Evolutionary conservation across 2,329 filamentous ascomycete species (phyloP), one percentile per base, ranked within the genome.

Genomic region (Claviceps sp.): DNA sequence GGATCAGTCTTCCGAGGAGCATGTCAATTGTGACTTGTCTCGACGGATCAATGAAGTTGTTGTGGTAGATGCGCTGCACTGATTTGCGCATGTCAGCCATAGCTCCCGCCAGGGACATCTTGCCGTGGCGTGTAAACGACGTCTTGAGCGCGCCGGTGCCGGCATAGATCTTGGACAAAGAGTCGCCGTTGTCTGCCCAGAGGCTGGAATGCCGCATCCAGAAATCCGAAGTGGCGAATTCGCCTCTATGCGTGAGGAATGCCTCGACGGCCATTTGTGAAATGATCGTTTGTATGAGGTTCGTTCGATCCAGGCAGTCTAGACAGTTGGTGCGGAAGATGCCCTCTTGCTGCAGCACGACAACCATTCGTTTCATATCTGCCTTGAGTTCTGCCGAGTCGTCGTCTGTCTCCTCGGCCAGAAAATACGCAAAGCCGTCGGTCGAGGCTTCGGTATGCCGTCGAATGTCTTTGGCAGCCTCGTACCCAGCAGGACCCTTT

Each of bases 161-260:
- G 8, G 93, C 93, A 64, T 98, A 98, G 26, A 96, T 97, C 62
- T 88, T 88, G 13, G 90, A 96, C 47, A 98, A 69, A 5, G 86
- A 85, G 70, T 98, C 93, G 22, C 93, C 93, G 63, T 96, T 97
- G 67, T 98, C 93, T 37, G 93, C 93, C 93, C 93, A 98, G 1
- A 98, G 75, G 55, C 82, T 93, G 8, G 88, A 90, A 69, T 98
- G 93, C 48, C 88, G 78, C 70, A 88, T 85, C 86, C 90, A 95
- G 61, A 97, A 90, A 62, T 97, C 90, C 0, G 83, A 78, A 9
- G 77, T 75, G 0, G 86, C 84, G 55, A 74, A 76, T 57, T 88
- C 81, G 26, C 76, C 78, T 55, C 84, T 77, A 58, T 95, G 88
- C 14, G 71, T 70, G 3, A 98, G 71, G 60, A 97, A 97, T 0